These are phyloP conservation scores for Lichtheimia hyalospora DNA, from an alignment of 371 early-diverging fungal species.

Conservation along the genomic window DNA sequence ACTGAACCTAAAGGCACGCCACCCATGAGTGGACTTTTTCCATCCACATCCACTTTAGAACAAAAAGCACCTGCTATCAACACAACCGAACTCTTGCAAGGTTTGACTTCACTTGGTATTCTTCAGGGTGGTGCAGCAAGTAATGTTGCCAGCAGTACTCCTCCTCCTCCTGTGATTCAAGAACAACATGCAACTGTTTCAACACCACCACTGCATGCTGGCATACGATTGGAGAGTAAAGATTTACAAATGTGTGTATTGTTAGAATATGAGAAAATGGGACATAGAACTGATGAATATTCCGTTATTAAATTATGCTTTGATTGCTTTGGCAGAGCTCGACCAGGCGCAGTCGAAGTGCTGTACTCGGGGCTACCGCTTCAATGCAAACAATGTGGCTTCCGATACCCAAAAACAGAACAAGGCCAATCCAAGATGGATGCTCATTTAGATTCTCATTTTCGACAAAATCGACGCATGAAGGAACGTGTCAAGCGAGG, in stretches of 20 bases:
- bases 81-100: slow-evolving; percentile 35
- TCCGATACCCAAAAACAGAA: slow-evolving; percentile 70
- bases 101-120: slow-evolving; percentile 39
- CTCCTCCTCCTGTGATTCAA: background rate
- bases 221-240: slow-evolving; percentile 38
- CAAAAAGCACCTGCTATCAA: slow-evolving; percentile 20
- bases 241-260: slow-evolving; percentile 42
- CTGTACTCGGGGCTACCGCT: slow-evolving; percentile 76
- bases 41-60: slow-evolving; percentile 4
- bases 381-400: slow-evolving; percentile 92
- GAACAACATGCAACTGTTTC: background rate
- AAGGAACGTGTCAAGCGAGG: slow-evolving; percentile 78
- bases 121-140: slow-evolving; percentile 13
- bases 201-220: background rate
- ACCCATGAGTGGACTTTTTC: too few species aligned
- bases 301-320: slow-evolving; percentile 5
- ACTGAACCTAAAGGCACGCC: slow-evolving; percentile 1
- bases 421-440: slow-evolving; percentile 76
- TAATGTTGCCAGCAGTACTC: too few species aligned
- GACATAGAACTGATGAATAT: too few species aligned
- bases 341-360: slow-evolving; percentile 60
- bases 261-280: slow-evolving; percentile 16
- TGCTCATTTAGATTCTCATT: slow-evolving; percentile 92
- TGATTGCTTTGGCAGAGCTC: slow-evolving; percentile 28
- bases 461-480: slow-evolving; percentile 83